Percentiles rank a stretch among this genome's conserved stretches.
These are phyloP conservation scores for Endocalyx cinctus DNA, from an alignment of 2,329 filamentous ascomycete genomes.

Conservation along the genomic window DNA sequence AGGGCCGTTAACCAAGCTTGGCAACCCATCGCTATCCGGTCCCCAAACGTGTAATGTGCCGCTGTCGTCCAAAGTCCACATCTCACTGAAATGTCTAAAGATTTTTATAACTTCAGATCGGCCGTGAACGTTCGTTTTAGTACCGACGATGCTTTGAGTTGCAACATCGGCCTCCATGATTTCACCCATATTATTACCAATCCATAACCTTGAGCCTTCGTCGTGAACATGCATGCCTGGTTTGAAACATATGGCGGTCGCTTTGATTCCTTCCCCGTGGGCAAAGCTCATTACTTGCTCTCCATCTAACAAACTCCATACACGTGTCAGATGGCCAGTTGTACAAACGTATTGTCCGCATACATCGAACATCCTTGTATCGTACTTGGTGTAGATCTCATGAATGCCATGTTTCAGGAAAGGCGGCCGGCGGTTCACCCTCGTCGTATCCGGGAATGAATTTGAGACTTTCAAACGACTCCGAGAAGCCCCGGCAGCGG, in stretches of 20 bases:
- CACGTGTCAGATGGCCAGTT: slow-evolving; percentile 78
- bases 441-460: slow-evolving; percentile 79
- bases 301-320: slow-evolving; percentile 82
- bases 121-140: slow-evolving; percentile 68
- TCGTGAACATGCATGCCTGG: slow-evolving; percentile 71
- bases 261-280: slow-evolving; percentile 81
- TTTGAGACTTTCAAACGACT: slow-evolving; percentile 46
- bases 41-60: slow-evolving; percentile 86
- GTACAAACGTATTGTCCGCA: slow-evolving; percentile 86
- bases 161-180: slow-evolving; percentile 82
- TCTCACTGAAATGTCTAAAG: slow-evolving; percentile 77
- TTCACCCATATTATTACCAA: slow-evolving; percentile 85
- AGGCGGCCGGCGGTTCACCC: slow-evolving; percentile 79
- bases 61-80: slow-evolving; percentile 92
- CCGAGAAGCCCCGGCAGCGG: slow-evolving; percentile 18
- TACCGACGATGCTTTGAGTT: slow-evolving; percentile 64
- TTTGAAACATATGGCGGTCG: slow-evolving; percentile 79
- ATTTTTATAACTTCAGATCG: slow-evolving; percentile 79
- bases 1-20: slow-evolving; percentile 69
- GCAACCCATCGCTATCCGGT: slow-evolving; percentile 65
- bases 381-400: slow-evolving; percentile 80
- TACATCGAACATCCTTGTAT: slow-evolving; percentile 79
- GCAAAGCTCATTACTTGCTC: slow-evolving; percentile 75
- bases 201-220: slow-evolving; percentile 80
- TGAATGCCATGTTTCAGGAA: slow-evolving; percentile 65